Evolutionary conservation across 2,329 filamentous ascomycete genomes (phyloP), one percentile per base, ranked within the genome.

Genomic region (Cadophora luteo-olivacea): DNA sequence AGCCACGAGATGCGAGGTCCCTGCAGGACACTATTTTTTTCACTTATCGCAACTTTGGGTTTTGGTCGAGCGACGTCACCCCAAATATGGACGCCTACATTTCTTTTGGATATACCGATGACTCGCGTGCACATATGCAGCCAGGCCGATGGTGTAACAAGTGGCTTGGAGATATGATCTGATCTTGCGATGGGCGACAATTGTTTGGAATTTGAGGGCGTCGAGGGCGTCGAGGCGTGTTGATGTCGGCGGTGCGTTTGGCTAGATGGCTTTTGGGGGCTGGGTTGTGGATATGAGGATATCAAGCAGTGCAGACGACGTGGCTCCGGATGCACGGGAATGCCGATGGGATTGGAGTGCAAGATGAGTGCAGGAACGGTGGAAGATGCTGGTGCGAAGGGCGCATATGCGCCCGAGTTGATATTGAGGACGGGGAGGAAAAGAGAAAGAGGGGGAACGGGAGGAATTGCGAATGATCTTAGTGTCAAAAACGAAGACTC

Each of bases 231-330:
- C 45, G 5, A 22, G 19, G 22, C 4, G 8, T 22, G 3, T 54
- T 29, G 19, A 32, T 55, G 49, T 45, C 32, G 55, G 38, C 24
- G 19, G 24, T 64, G 61, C 61, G 29, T 16, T 25, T 54, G 48
- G 29, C 38, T 29, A 51, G 25, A 29, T 49, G 25, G n/a, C 25
- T 14, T n/a, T n/a, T n/a, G n/a, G n/a, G n/a, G n/a, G n/a, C n/a
- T n/a, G n/a, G n/a, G n/a, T n/a, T n/a, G n/a, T n/a, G n/a, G n/a
- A n/a, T n/a, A n/a, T n/a, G n/a, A n/a, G n/a, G n/a, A n/a, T n/a
- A n/a, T n/a, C n/a, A n/a, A n/a, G n/a, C n/a, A n/a, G n/a, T n/a
- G n/a, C n/a, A n/a, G n/a, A n/a, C n/a, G n/a, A n/a, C n/a, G n/a
- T n/a, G n/a, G n/a, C n/a, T n/a, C n/a, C n/a, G n/a, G n/a, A n/a